Conservation (phyloP, 176 grass and related monocot species). For the Microstegium vimineum region DNA sequence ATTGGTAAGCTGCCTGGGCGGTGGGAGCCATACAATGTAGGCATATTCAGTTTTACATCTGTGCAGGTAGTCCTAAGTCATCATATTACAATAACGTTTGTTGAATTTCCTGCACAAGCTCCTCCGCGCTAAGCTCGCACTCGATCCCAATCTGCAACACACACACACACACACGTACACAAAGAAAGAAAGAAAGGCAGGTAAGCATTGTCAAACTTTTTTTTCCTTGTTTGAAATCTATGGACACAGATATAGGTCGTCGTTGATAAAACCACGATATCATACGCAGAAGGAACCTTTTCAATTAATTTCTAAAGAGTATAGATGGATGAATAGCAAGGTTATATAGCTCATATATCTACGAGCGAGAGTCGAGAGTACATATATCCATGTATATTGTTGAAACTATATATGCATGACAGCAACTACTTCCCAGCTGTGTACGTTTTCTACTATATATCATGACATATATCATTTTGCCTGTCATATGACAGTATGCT, state of each 20-base stretch:
- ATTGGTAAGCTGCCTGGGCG: background rate
- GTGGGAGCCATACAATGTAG: background rate
- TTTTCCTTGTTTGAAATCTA: background rate
- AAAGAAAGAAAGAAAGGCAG: background rate
- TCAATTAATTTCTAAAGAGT: background rate
- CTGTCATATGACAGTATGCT: background rate
- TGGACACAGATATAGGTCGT: background rate
- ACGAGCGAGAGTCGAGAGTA: background rate
- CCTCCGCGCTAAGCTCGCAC: slow-evolving; percentile 80
- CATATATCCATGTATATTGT: background rate
- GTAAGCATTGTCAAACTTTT: background rate
- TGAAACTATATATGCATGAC: background rate
- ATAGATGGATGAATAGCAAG: background rate
- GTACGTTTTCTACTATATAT: background rate
- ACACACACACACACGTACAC: too few relatives aligned
- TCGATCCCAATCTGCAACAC: slow-evolving; percentile 77
- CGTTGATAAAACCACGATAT: background rate
- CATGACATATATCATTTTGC: too few relatives aligned
- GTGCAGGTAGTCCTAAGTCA: slow-evolving; percentile 4
- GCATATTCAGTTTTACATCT: background rate
- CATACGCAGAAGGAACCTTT: too few relatives aligned
- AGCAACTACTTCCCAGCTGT: background rate
- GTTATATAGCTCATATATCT: background rate
- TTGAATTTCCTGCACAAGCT: slow-evolving; percentile 71
- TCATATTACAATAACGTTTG: slow-evolving; percentile 42